Conservation (phyloP, 306 rosid species). For the Acacia acuminata region DNA sequence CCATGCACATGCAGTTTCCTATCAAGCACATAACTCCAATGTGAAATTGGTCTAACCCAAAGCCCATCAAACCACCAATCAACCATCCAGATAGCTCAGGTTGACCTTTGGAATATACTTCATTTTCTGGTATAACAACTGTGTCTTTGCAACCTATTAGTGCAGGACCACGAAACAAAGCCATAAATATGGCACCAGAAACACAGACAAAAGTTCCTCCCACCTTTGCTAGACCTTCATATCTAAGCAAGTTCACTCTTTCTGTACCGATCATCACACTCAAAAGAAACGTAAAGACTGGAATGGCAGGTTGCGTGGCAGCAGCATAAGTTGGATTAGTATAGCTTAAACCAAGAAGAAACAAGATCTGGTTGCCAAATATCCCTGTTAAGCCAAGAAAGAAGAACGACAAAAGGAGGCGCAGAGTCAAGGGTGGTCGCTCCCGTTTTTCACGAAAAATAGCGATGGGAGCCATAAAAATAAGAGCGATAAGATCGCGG, state of each 20-base stretch:
- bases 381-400: constrained; percentile 40
- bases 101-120: constrained; percentile 81
- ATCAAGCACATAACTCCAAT: constrained; percentile 85
- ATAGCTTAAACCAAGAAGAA: constrained; percentile 92
- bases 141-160: constrained; percentile 55
- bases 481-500: constrained; percentile 72
- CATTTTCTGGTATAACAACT: constrained; percentile 37
- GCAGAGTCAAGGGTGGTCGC: background rate
- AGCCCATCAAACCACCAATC: constrained; percentile 48
- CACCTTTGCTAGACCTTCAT: constrained; percentile 87
- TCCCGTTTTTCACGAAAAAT: constrained; percentile 72
- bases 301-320: constrained; percentile 91
- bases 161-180: constrained; percentile 74
- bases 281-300: constrained; percentile 83
- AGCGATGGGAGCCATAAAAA: constrained; percentile 76
- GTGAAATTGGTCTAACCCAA: constrained; percentile 73
- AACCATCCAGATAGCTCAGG: constrained; percentile 88
- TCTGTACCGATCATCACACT: constrained; percentile 88
- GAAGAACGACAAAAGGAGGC: too few relatives aligned
- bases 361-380: constrained; percentile 93
- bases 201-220: constrained; percentile 82
- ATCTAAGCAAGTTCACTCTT: constrained; percentile 71
- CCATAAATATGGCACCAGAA: constrained; percentile 87
- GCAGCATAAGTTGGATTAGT: constrained; percentile 97
- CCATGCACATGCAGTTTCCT: constrained; percentile 97